Conservation (phyloP, 768 basidiomycete species). For the Trametes punicea region DNA sequence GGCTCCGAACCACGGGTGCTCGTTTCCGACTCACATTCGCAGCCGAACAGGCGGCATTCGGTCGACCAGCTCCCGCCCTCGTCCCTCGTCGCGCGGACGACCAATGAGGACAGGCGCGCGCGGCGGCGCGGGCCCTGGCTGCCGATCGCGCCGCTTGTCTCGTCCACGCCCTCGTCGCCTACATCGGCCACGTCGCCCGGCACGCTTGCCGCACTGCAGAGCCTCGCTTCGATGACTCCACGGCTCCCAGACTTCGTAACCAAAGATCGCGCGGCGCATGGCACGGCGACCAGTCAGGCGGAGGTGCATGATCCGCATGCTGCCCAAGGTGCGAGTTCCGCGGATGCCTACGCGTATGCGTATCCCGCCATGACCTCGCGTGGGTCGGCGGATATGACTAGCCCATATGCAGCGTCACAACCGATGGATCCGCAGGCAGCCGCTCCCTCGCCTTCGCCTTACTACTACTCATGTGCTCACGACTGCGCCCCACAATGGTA, state of each 20-base stretch:
- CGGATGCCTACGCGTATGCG: constrained; percentile 1
- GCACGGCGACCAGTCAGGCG: not conserved
- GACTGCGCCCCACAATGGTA: constrained; percentile 2
- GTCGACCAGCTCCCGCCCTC: constrained; percentile 10
- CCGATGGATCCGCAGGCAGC: not conserved
- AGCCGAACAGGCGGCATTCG: constrained; percentile 9
- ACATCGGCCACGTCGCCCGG: constrained; percentile 14
- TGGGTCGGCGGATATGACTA: not conserved
- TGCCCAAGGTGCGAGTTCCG: not conserved
- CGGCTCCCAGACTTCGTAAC: constrained; percentile 22
- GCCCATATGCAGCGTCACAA: not conserved
- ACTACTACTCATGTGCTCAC: constrained; percentile 6
- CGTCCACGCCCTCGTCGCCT: constrained; percentile 13
- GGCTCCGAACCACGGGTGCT: not conserved
- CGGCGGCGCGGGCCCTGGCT: constrained; percentile 22
- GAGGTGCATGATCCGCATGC: constrained; percentile 2
- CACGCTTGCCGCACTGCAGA: constrained; percentile 21
- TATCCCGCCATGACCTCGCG: not conserved
- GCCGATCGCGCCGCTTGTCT: constrained; percentile 11
- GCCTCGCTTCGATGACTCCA: constrained; percentile 22
- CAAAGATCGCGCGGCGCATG: constrained; percentile 3
- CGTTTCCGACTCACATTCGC: constrained; percentile 3
- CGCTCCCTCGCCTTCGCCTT: not conserved
- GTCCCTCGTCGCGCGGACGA: constrained; percentile 16
- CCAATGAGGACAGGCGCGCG: constrained; percentile 17